A percentile compares a stretch with the other conserved stretches of the same genome.
These are phyloP conservation scores for Rhododendron williamsianum DNA, from an alignment of 148 eudicot species.

Conservation along the genomic window DNA sequence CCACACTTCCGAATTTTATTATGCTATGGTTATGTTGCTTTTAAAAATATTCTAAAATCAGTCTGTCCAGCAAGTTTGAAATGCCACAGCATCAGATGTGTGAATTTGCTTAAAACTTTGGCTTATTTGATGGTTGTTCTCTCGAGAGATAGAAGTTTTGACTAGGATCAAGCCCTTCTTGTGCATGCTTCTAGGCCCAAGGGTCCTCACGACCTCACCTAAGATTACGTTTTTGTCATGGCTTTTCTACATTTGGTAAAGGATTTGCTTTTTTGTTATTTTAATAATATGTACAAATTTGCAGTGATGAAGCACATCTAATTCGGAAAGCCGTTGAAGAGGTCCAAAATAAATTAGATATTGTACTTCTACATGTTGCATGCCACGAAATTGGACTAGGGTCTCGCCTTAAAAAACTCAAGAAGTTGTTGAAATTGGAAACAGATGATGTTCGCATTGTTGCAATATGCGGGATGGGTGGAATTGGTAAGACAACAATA, in stretches of 20 bases:
- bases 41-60: too few relatives aligned
- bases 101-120: neutral
- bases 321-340: neutral
- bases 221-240: neutral
- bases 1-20: neutral
- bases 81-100: neutral
- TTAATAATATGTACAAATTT: neutral
- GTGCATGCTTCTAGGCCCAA: neutral
- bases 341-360: neutral
- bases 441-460: neutral
- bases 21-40: neutral
- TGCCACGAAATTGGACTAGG: constrained; percentile 5
- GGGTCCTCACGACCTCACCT: neutral
- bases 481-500: constrained; percentile 14
- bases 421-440: neutral
- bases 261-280: too few relatives aligned
- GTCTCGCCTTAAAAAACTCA: constrained; percentile 5
- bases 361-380: neutral
- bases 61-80: neutral
- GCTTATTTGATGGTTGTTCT: neutral
- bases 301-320: neutral
- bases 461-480: constrained; percentile 8
- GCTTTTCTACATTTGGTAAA: too few relatives aligned
- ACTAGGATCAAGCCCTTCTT: neutral
- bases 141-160: neutral